Percentiles rank a stretch among this genome's conserved stretches.
phyloP scores from a whole-genome alignment of 768 basidiomycete species.

The Mycena capillaripes region DNA sequence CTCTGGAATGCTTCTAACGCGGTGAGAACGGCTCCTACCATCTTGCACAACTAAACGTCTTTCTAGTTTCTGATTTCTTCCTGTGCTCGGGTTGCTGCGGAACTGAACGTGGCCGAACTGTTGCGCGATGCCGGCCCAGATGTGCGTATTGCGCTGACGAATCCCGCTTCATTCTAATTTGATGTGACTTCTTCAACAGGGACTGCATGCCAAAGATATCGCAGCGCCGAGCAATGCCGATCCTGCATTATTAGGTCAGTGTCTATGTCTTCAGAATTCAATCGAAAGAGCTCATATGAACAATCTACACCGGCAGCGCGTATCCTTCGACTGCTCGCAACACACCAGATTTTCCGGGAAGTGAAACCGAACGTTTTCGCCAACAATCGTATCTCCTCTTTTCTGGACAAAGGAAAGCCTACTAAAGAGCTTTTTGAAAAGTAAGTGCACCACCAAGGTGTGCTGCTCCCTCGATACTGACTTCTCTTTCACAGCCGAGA shows the following conservation, averaged over 20 bases:
- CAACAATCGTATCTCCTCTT: slow-evolving; percentile 48
- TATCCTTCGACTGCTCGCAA: slow-evolving; percentile 49
- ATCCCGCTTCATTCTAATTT: not conserved
- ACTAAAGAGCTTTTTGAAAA: slow-evolving; percentile 17
- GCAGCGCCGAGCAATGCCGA: slow-evolving; percentile 41
- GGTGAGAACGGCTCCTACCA: not conserved
- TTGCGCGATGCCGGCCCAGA: slow-evolving; percentile 46
- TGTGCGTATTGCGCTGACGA: too few species aligned
- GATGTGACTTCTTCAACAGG: slow-evolving; percentile 29
- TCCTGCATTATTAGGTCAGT: slow-evolving; percentile 44
- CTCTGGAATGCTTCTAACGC: slow-evolving; percentile 11
- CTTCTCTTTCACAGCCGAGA: too few species aligned
- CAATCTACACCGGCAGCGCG: slow-evolving; percentile 37
- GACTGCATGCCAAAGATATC: slow-evolving; percentile 38
- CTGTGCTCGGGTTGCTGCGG: slow-evolving; percentile 36
- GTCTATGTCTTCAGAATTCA: not conserved
- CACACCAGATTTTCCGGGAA: slow-evolving; percentile 51
- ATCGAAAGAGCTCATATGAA: not conserved
- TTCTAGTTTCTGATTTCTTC: slow-evolving; percentile 39
- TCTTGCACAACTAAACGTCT: too few species aligned
- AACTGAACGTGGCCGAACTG: slow-evolving; percentile 46
- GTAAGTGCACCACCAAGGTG: slow-evolving; percentile 17
- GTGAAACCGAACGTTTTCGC: slow-evolving; percentile 46
- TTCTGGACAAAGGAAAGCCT: slow-evolving; percentile 43
- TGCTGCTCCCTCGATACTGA: too few species aligned